Evolutionary conservation across 495 filamentous ascomycete species (phyloP).

Genomic region (Staphylotrichum longicolle): DNA sequence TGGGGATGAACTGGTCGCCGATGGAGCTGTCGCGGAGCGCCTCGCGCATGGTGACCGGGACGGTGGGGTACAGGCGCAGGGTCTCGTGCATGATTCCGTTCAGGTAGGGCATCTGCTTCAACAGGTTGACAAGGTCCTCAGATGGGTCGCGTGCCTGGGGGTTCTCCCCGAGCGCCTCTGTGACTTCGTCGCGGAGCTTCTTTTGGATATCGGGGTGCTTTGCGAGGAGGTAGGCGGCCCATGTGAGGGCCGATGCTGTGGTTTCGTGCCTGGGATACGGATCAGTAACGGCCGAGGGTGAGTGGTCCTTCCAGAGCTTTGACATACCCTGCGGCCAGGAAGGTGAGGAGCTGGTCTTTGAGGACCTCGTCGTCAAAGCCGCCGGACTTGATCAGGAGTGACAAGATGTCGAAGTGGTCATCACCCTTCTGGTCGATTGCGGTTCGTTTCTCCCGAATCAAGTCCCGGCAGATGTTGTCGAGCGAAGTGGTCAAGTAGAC

Average conservation of each 20-base stretch:
- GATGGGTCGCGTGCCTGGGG: constrained; percentile 21
- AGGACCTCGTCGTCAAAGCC: constrained; percentile 75
- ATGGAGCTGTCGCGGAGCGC: constrained; percentile 39
- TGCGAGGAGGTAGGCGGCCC: constrained; percentile 48
- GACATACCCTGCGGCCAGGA: constrained; percentile 61
- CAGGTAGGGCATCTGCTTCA: constrained; percentile 52
- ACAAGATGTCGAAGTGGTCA: constrained; percentile 69
- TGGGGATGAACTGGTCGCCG: constrained; percentile 17
- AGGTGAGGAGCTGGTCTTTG: constrained; percentile 86
- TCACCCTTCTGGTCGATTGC: constrained; percentile 52
- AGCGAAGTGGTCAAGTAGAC: constrained; percentile 53
- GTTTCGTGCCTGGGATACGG: constrained; percentile 53
- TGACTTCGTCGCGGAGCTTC: constrained; percentile 49
- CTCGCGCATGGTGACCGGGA: constrained; percentile 59
- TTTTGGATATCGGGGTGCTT: constrained; percentile 44
- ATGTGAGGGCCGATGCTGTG: constrained; percentile 51
- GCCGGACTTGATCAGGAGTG: constrained; percentile 69
- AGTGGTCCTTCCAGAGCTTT: neutral
- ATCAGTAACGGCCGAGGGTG: neutral
- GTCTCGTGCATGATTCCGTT: constrained; percentile 45
- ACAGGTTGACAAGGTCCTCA: constrained; percentile 44
- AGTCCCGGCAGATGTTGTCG: constrained; percentile 56
- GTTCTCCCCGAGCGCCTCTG: constrained; percentile 57
- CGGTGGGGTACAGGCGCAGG: constrained; percentile 44
- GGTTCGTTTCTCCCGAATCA: constrained; percentile 65